Conservation (phyloP, 2,329 filamentous ascomycete genomes). For the Periconia sp. region DNA sequence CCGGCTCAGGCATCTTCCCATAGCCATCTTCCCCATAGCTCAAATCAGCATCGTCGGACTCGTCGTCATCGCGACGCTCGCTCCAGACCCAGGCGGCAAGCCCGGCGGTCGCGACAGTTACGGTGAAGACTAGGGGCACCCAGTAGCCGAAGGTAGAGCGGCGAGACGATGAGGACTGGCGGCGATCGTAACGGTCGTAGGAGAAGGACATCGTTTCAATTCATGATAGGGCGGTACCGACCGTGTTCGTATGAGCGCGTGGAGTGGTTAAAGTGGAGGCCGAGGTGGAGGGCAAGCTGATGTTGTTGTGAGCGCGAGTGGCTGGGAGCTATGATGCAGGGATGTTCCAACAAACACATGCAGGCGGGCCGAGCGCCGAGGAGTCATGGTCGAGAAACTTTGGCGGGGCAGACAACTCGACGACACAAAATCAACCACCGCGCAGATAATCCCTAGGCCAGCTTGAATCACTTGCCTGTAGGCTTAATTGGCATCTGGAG, state of each 20-base stretch:
- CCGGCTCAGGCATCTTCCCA: conserved; percentile 24
- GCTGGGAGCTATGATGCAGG: conserved; percentile 21
- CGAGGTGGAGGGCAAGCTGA: conserved; percentile 2
- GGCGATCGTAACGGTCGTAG: conserved; percentile 62
- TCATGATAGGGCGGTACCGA: conserved; percentile 6
- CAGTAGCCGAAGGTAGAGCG: conserved; percentile 75
- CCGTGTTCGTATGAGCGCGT: conserved; percentile 1
- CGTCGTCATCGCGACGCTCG: conserved; percentile 77
- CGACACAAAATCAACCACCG: neutral
- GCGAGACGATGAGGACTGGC: conserved; percentile 63
- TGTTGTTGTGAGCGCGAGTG: conserved; percentile 14
- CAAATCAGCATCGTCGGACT: conserved; percentile 62
- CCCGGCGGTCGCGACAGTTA: conserved; percentile 85
- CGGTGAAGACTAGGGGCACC: conserved; percentile 85
- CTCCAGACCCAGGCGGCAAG: conserved; percentile 94
- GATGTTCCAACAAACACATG: conserved; percentile 5
- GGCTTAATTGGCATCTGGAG: no score
- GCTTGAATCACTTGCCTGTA: neutral
- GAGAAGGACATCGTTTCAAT: conserved; percentile 43
- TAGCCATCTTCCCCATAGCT: conserved; percentile 51
- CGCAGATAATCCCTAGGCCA: neutral
- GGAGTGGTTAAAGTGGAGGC: conserved; percentile 17
- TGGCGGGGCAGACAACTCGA: conserved; percentile 17
- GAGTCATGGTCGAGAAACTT: conserved; percentile 19
- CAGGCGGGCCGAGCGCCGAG: conserved; percentile 10